Evolutionary conservation across 148 eudicot species (phyloP), one percentile per base, ranked within the genome.

Genomic region (Rhododendron griersonianum): DNA sequence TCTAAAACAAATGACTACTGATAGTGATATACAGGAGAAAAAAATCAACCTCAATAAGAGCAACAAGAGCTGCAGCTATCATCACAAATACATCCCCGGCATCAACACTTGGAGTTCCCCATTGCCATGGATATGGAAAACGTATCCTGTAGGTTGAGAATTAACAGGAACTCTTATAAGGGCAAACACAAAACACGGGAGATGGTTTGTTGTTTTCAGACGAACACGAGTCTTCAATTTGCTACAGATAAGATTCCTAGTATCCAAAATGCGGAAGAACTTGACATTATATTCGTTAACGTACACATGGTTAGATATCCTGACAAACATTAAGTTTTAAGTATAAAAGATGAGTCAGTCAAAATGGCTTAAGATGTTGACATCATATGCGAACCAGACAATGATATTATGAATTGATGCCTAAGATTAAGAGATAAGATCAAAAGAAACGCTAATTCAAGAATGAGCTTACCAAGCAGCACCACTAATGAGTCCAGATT

Each of bases 41-140:
- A 45, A 51, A 69, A 85, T 86, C 4, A 50, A 96, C 99, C 99
- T 96, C 99, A 79, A 96, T 81, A 69, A 96, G 89, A 67, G 98
- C 90, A 81, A 96, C 96, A 51, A 96, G 90, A 86, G 96, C 92
- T 50, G 99, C 99, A 50, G 98, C 98, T 84, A 90, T 71, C 94
- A 94, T 90, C 50, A 96, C 93, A 61, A 95, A 79, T 69, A 91
- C 93, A 86, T 96, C 93, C 37, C 92, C 95, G 3, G 88, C 92
- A 87, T 94, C 84, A 81, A 93, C 74, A 76, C 89, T 90, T 50
- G 99, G 99, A 39, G 90, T 88, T 81, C 99, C 99, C 98, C 98
- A 96, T 90, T 96, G 98, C 88, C 93, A 95, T 14, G 99, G 99
- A 88, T 96, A 95, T 79, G 99, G 99, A 81, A 96, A 85, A 18